Percentiles rank a stretch among this genome's conserved stretches.
Evolutionary conservation across 441 rosid genomes (phyloP).

Genomic region (Brassica balearica): DNA sequence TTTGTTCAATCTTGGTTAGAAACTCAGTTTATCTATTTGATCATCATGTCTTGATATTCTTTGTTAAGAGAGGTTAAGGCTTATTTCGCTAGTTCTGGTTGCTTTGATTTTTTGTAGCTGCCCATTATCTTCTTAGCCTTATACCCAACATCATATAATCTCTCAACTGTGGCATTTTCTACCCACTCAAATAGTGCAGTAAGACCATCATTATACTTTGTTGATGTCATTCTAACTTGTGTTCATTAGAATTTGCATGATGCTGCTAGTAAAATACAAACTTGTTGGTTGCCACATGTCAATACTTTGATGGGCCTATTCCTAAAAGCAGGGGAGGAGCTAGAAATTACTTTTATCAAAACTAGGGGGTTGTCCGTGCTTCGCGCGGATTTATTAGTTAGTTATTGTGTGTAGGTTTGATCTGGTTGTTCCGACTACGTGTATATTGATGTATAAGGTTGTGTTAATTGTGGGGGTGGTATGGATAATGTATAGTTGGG

Average conservation of each 20-base stretch:
- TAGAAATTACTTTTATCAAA: no score
- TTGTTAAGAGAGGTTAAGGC: background rate
- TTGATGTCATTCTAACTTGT: background rate
- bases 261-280: background rate
- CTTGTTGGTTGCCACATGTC: no score
- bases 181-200: background rate
- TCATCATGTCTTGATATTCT: background rate
- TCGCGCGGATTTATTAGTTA: no score
- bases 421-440: no score
- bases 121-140: background rate
- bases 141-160: background rate
- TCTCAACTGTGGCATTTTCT: background rate
- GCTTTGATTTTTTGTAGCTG: background rate
- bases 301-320: no score
- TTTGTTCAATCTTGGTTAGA: conserved; percentile 3
- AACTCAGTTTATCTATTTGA: background rate
- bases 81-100: background rate
- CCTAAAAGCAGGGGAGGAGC: no score
- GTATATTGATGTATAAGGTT: no score
- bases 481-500: no score
- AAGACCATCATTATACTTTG: background rate
- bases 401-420: no score
- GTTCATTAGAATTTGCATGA: background rate
- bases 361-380: no score
- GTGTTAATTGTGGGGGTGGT: no score